phyloP scores from a whole-genome alignment of 257 asterid species.

The Hygrophila difformis region DNA sequence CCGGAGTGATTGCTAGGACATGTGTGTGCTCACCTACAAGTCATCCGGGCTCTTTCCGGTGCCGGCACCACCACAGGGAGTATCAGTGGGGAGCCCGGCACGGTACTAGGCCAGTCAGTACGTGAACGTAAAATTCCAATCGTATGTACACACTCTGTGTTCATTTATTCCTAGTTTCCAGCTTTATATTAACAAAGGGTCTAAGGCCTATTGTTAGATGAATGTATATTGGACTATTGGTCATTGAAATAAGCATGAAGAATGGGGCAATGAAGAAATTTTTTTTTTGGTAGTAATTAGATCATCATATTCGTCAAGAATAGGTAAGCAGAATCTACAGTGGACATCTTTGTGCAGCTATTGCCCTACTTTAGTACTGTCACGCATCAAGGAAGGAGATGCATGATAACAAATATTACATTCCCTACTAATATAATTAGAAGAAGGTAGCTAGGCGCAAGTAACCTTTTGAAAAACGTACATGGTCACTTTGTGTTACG shows the following conservation, averaged over 20 bases:
- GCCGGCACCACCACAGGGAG: conserved; percentile 38
- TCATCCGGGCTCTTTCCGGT: conserved; percentile 43
- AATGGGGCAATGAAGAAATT: not conserved
- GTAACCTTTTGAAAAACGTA: conserved; percentile 15
- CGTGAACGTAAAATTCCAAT: conserved; percentile 1
- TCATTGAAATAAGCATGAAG: no score
- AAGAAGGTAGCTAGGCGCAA: not conserved
- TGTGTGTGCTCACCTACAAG: conserved; percentile 37
- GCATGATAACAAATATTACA: conserved; percentile 1
- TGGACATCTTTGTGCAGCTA: conserved; percentile 3
- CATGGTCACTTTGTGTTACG: conserved; percentile 11
- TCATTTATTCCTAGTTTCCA: conserved; percentile 7
- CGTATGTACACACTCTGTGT: conserved; percentile 7
- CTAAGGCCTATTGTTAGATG: not conserved
- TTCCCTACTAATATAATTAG: conserved; percentile 9
- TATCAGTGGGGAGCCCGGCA: conserved; percentile 31
- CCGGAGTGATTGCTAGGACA: conserved; percentile 16
- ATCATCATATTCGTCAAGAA: conserved; percentile 2
- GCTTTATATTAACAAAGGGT: no score
- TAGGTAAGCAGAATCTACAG: not conserved
- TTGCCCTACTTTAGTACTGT: not conserved
- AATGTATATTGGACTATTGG: not conserved
- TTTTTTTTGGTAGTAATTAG: no score
- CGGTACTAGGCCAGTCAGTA: conserved; percentile 20
- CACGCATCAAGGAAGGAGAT: not conserved